Evolutionary conservation across 495 filamentous ascomycete species (phyloP).

Genomic region (Penicillium cosmopolitanum): DNA sequence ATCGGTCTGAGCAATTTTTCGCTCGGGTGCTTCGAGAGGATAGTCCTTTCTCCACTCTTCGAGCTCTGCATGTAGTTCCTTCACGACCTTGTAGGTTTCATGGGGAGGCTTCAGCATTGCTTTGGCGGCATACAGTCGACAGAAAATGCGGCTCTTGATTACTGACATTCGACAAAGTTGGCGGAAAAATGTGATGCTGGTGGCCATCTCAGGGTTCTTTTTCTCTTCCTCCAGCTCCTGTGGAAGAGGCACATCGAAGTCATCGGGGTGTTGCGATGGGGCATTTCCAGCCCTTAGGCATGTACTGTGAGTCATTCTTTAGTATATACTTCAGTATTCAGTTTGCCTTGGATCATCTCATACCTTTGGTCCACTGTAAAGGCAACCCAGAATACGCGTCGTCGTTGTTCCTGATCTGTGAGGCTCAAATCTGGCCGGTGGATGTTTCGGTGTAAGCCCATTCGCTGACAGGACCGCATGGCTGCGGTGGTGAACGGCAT

Average conservation of each 20-base stretch:
- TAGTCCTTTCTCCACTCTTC: conserved; percentile 89
- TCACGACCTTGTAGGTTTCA: conserved; percentile 84
- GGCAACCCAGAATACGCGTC: conserved; percentile 95
- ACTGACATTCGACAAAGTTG: conserved; percentile 84
- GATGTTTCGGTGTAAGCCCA: conserved; percentile 92
- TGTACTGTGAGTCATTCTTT: conserved; percentile 49
- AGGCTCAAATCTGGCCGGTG: conserved; percentile 80
- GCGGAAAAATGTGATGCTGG: conserved; percentile 83
- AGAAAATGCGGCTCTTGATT: conserved; percentile 92
- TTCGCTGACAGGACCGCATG: conserved; percentile 84
- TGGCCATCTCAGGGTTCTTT: conserved; percentile 68
- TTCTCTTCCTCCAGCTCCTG: conserved; percentile 74
- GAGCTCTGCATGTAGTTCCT: conserved; percentile 83
- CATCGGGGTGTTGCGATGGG: conserved; percentile 89
- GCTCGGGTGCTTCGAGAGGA: conserved; percentile 73
- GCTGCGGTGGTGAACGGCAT: conserved; percentile 90
- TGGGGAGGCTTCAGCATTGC: conserved; percentile 80
- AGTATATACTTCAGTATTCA: not conserved
- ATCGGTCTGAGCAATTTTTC: conserved; percentile 80
- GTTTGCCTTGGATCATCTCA: not conserved
- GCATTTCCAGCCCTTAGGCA: conserved; percentile 87
- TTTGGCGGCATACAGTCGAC: conserved; percentile 83
- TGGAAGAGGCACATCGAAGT: conserved; percentile 93
- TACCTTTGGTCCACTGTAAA: conserved; percentile 93
- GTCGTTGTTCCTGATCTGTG: conserved; percentile 87